Conservation (phyloP, 768 basidiomycete species). For the Termitomyces sp. region DNA sequence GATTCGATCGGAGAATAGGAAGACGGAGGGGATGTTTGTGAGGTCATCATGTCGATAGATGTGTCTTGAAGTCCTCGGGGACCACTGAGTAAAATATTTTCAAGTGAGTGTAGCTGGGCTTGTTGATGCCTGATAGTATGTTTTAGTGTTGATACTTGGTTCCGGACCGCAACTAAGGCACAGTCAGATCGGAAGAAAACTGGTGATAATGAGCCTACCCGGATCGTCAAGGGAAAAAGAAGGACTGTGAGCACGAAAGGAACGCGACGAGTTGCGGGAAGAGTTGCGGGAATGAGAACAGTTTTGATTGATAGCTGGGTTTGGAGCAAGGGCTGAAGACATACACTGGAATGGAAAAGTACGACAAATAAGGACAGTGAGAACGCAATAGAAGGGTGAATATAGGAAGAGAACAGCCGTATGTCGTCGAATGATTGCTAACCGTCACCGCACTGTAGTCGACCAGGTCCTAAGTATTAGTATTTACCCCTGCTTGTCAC, state of each 20-base stretch:
- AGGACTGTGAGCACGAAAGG: conserved; percentile 53
- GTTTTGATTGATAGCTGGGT: conserved; percentile 26
- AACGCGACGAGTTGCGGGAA: conserved; percentile 40
- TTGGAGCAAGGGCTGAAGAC: conserved; percentile 31
- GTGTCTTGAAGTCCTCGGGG: conserved; percentile 54
- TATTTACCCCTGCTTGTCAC: conserved; percentile 2
- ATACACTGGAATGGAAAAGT: conserved; percentile 23
- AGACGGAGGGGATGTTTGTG: conserved; percentile 26
- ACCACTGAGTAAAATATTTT: conserved; percentile 62
- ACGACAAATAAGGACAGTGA: conserved; percentile 11
- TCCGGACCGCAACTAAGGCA: conserved; percentile 63
- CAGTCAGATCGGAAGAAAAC: conserved; percentile 16
- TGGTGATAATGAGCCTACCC: conserved; percentile 42
- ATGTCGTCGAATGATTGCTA: not conserved
- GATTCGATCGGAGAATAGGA: conserved; percentile 21
- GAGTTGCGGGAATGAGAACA: conserved; percentile 38
- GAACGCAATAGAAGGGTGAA: not conserved
- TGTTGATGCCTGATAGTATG: conserved; percentile 83
- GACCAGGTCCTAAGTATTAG: too few species aligned
- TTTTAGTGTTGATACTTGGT: conserved; percentile 77
- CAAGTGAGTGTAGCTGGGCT: conserved; percentile 69
- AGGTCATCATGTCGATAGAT: conserved; percentile 27
- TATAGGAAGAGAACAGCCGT: conserved; percentile 1
- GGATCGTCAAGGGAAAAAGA: conserved; percentile 57
- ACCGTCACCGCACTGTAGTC: not conserved